Evolutionary conservation across 768 basidiomycete genomes (phyloP).

Genomic region (Amanita phalloides): DNA sequence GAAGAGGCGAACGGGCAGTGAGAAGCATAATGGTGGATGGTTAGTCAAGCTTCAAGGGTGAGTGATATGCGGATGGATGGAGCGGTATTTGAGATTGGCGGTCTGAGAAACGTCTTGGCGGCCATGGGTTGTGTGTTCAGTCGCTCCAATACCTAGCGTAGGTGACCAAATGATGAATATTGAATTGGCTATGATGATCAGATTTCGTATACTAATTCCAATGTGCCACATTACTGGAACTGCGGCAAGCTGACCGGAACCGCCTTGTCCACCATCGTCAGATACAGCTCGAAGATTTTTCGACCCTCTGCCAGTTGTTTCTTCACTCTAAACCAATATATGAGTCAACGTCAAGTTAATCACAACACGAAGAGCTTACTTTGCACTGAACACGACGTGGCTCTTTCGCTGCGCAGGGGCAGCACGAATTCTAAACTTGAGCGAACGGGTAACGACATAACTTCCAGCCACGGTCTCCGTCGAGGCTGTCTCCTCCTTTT

Average conservation of each 20-base stretch:
- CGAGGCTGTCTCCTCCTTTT: neutral
- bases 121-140: neutral
- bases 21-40: no score
- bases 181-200: no score
- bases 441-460: conserved; percentile 13
- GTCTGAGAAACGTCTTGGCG: neutral
- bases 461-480: conserved; percentile 13
- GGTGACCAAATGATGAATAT: no score
- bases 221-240: no score
- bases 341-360: neutral
- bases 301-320: neutral
- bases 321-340: conserved; percentile 1
- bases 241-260: conserved; percentile 7
- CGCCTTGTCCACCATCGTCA: conserved; percentile 10
- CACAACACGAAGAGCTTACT: conserved; percentile 6
- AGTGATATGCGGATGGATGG: neutral
- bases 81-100: neutral
- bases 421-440: conserved; percentile 16
- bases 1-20: no score
- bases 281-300: conserved; percentile 9
- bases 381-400: conserved; percentile 15
- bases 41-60: neutral
- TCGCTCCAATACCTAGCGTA: neutral
- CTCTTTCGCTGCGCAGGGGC: conserved; percentile 13
- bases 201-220: no score